Evolutionary conservation across 331 rosid genomes (phyloP).

Genomic region (Erythrophleum ivorense): DNA sequence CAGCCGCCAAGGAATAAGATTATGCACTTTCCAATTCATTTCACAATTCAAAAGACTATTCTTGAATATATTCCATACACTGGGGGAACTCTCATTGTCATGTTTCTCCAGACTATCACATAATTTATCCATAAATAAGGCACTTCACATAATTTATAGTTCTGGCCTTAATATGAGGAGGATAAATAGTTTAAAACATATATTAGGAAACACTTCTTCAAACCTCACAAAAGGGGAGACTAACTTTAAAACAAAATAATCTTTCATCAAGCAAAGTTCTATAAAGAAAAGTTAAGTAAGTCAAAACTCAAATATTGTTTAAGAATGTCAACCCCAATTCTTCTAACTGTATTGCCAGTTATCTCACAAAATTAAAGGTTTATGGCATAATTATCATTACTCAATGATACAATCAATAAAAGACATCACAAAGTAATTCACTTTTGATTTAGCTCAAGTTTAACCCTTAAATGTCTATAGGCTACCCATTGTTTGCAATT

Average conservation of each 20-base stretch:
- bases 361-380: neutral
- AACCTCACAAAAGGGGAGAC: conserved; percentile 21
- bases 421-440: neutral
- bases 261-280: conserved; percentile 2
- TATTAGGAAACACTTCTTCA: conserved; percentile 30
- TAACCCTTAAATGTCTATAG: neutral
- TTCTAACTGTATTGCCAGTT: neutral
- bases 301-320: conserved; percentile 2
- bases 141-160: neutral
- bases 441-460: neutral
- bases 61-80: conserved; percentile 30
- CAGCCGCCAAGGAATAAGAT: conserved; percentile 12
- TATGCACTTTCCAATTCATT: conserved; percentile 19
- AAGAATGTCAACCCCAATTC: conserved; percentile 1
- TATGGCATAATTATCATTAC: neutral
- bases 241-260: neutral
- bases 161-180: conserved; percentile 20
- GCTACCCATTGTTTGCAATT: neutral
- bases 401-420: neutral
- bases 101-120: conserved; percentile 30
- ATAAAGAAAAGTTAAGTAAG: neutral
- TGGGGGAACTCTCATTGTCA: conserved; percentile 21
- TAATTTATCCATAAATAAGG: neutral
- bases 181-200: conserved; percentile 4
- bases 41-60: conserved; percentile 3